Base-by-base conservation (phyloP, 352 stramenopile species). In the Phytophthora sansomeana region DNA sequence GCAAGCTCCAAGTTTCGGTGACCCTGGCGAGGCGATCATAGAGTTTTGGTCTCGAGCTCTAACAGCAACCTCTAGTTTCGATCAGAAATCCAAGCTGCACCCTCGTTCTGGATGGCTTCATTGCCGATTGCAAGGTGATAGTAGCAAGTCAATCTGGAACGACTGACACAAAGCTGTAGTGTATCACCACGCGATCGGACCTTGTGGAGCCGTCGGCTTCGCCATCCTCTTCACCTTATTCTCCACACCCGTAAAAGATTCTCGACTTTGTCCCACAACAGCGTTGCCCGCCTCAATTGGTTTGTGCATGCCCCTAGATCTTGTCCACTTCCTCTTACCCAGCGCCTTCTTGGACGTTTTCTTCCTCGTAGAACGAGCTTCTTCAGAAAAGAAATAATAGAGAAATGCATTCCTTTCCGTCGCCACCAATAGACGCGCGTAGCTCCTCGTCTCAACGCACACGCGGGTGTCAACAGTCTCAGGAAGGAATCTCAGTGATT, bases 391-490 rank as follows among this genome's bases (percentile, higher is more conserved):
- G 39, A 96, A 93, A 43, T 93, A 96, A 57, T 94, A 96, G 7
- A 94, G 38, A 44, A 96, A 94, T 0, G 85, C 84, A 32, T 92
- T 67, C 24, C 78, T 69, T 21, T 83, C 57, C 8, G 87, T 93
- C 13, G 71, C 75, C 3, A 96, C 74, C 8, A 96, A 65, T 33
- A 96, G 63, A 3, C 85, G 84, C 14, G 85, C 89, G 58, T 96
- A 94, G 55, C 84, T 91, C 36, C 83, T 78, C 44, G 84, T 78
- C 39, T 95, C 85, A 16, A 90, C 75, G 13, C 80, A 87, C n/a
- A 88, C 69, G 29, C 81, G 78, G 47, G 92, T 91, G 69, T 93
- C 87, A 47, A 96, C 90, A 5, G 85, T 94, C 54, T 96, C 85
- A 4, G 87, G 85, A 5, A 96, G 53, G 53, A 96, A 96, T 48